Evolutionary conservation across 2,329 filamentous ascomycete genomes (phyloP).

Genomic region (Aspergillus fischeri): DNA sequence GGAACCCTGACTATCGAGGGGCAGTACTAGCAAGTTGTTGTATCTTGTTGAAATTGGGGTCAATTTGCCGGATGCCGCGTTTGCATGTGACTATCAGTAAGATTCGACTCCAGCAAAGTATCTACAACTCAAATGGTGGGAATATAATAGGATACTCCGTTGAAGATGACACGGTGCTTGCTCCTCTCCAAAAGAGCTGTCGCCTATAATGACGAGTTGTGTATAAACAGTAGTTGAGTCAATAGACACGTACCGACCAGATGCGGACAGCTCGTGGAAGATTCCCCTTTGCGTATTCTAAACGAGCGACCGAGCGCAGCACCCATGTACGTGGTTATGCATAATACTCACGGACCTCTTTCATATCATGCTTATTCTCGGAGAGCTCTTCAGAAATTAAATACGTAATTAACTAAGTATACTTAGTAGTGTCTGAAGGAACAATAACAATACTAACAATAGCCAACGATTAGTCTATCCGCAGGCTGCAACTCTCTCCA

Average conservation of each 20-base stretch:
- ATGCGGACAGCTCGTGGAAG: neutral
- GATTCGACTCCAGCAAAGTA: neutral
- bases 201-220: no score
- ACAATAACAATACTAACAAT: no score
- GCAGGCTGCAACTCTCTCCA: neutral
- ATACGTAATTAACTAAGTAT: no score
- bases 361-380: neutral
- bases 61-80: neutral
- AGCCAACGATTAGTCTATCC: no score
- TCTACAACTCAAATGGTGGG: neutral
- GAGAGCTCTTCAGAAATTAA: neutral
- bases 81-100: neutral
- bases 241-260: neutral
- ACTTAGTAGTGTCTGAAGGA: no score
- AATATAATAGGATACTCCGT: neutral
- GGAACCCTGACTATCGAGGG: constrained; percentile 59
- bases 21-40: constrained; percentile 40
- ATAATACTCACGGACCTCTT: neutral
- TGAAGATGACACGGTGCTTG: no score
- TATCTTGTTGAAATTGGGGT: no score
- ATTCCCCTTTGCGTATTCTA: neutral
- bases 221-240: no score
- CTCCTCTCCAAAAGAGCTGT: no score
- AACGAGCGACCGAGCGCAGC: neutral
- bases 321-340: no score